Percentiles rank a stretch among this genome's conserved stretches.
Conservation (phyloP, 139 green algal species). For the Yamagishiella unicocca region DNA sequence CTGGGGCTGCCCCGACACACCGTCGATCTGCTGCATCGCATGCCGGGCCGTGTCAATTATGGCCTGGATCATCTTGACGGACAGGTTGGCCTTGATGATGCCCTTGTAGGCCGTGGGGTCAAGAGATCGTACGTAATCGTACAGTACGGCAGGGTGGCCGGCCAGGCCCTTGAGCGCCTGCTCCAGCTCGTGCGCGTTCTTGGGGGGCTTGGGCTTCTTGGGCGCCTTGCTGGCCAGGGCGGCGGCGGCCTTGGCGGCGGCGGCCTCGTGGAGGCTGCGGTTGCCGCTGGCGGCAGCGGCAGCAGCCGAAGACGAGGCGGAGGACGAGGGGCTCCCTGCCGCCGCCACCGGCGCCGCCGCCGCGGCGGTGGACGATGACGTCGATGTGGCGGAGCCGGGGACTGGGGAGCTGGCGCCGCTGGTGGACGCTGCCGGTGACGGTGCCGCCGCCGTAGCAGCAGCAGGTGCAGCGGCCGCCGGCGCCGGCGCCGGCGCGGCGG, state of each 20-base stretch:
- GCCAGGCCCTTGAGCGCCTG: conserved; percentile 35
- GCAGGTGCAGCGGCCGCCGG: background rate
- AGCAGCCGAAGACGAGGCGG: background rate
- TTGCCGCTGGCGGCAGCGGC: background rate
- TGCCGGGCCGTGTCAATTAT: conserved; percentile 1
- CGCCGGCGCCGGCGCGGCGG: background rate
- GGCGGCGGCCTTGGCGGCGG: conserved; percentile 25
- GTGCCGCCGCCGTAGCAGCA: background rate
- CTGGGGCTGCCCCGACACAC: background rate
- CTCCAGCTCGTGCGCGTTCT: conserved; percentile 46
- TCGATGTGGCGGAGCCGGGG: background rate
- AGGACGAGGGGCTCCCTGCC: background rate
- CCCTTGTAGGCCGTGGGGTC: conserved; percentile 22
- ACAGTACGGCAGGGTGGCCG: conserved; percentile 14
- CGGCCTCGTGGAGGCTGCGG: background rate
- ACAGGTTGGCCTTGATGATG: conserved; percentile 34
- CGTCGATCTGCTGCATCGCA: background rate
- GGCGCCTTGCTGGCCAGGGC: background rate
- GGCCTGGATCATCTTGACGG: background rate
- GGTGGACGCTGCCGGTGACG: background rate
- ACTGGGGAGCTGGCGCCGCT: background rate
- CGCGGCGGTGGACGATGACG: background rate
- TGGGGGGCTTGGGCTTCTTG: conserved; percentile 24
- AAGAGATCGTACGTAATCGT: conserved; percentile 5
- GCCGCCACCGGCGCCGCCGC: no score